Percentiles rank a stretch among this genome's conserved stretches.
Conservation (phyloP, 2,329 filamentous ascomycete genomes). For the Microsporum audouinii region DNA sequence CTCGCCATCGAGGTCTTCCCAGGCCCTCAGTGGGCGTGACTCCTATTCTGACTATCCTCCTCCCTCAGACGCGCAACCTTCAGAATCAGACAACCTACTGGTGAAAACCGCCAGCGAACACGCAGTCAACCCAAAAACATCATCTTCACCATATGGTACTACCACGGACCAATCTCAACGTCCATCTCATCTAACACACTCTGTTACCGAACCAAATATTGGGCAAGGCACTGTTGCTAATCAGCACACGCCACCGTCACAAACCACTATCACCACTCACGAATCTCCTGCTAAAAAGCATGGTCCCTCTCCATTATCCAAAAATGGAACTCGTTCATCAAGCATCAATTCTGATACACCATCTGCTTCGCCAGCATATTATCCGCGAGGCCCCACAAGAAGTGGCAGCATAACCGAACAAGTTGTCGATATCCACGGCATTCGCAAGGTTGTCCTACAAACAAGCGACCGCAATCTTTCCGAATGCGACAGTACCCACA, state of each 20-base stretch:
- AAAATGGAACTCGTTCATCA: neutral
- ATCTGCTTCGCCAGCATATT: slow-evolving; percentile 17
- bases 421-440: slow-evolving; percentile 59
- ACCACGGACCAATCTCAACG: slow-evolving; percentile 19
- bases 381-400: slow-evolving; percentile 39
- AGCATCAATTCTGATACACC: neutral
- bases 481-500: slow-evolving; percentile 6
- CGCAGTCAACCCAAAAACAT: slow-evolving; percentile 31
- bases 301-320: neutral
- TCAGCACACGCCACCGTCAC: neutral
- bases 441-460: slow-evolving; percentile 65
- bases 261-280: neutral
- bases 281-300: neutral
- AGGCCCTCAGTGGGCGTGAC: neutral
- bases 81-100: slow-evolving; percentile 30
- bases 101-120: slow-evolving; percentile 18
- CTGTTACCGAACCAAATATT: neutral
- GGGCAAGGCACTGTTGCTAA: neutral
- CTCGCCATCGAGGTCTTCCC: slow-evolving; percentile 15
- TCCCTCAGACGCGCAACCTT: neutral
- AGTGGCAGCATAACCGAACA: slow-evolving; percentile 72
- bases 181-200: slow-evolving; percentile 9
- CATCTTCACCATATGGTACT: slow-evolving; percentile 39
- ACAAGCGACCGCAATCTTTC: slow-evolving; percentile 44
- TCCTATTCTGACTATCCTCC: slow-evolving; percentile 28